Conservation (phyloP, 805 yeast genomes). For the Yarrowia keelungensis region DNA sequence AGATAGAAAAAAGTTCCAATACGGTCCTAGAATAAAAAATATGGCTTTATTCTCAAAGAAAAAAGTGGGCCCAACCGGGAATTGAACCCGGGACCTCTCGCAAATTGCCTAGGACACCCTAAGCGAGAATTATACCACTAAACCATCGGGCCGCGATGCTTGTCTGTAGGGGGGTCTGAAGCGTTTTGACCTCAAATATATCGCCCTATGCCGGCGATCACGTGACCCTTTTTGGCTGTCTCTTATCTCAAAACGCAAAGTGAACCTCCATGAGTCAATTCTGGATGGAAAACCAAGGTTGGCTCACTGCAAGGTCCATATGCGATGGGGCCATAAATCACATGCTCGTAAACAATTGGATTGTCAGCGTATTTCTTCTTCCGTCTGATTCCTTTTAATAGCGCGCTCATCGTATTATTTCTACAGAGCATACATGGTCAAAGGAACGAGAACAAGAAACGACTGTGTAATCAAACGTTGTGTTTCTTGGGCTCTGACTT, state of each 20-base stretch:
- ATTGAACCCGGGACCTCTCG: slow-evolving; percentile 40
- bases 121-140: slow-evolving; percentile 39
- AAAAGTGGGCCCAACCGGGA: slow-evolving; percentile 37
- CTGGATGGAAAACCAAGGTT: too few relatives aligned
- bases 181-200: not conserved
- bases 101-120: slow-evolving; percentile 38
- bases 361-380: not conserved
- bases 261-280: too few relatives aligned
- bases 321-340: slow-evolving; percentile 1
- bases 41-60: not conserved
- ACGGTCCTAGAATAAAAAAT: too few relatives aligned
- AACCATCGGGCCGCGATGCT: slow-evolving; percentile 31
- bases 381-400: not conserved
- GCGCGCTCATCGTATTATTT: not conserved
- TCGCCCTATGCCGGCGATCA: not conserved
- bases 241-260: not conserved
- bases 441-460: slow-evolving; percentile 22
- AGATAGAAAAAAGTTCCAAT: too few relatives aligned
- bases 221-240: not conserved
- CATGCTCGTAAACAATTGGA: not conserved
- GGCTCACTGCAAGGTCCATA: not conserved
- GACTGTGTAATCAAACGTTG: slow-evolving; percentile 21
- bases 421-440: not conserved
- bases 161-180: not conserved
- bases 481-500: not conserved